These are phyloP conservation scores for Cytospora mali DNA, from an alignment of 2,329 filamentous ascomycete genomes.

Conservation along the genomic window DNA sequence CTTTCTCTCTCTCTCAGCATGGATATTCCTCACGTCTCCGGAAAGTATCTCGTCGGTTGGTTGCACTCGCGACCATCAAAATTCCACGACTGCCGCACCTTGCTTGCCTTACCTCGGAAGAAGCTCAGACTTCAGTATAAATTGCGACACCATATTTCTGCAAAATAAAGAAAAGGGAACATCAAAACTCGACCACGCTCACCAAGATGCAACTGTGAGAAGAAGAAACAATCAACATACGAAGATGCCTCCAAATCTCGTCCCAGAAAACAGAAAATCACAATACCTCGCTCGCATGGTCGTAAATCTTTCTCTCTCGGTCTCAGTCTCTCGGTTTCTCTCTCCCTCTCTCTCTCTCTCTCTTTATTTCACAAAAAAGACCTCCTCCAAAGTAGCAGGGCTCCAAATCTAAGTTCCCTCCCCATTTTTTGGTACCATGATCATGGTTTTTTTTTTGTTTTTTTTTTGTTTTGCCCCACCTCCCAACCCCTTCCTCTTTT, in stretches of 20 bases:
- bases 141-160: not conserved
- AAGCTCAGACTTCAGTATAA: not conserved
- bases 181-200: not conserved
- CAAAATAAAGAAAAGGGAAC: not conserved
- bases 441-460: not conserved
- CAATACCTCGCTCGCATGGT: not conserved
- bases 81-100: not conserved
- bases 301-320: not conserved
- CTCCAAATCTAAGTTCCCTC: constrained; percentile 11
- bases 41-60: no score
- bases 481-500: not conserved
- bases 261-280: not conserved
- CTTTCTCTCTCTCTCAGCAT: constrained; percentile 10
- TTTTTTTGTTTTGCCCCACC: constrained; percentile 3
- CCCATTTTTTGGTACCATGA: not conserved
- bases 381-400: not conserved
- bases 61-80: not conserved
- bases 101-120: not conserved
- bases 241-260: not conserved
- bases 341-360: not conserved
- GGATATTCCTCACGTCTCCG: not conserved
- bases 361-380: not conserved
- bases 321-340: no score
- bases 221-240: not conserved
- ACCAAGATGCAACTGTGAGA: not conserved